These are phyloP conservation scores for Eleusine indica DNA, from an alignment of 176 grass and related monocot species.

Conservation along the genomic window DNA sequence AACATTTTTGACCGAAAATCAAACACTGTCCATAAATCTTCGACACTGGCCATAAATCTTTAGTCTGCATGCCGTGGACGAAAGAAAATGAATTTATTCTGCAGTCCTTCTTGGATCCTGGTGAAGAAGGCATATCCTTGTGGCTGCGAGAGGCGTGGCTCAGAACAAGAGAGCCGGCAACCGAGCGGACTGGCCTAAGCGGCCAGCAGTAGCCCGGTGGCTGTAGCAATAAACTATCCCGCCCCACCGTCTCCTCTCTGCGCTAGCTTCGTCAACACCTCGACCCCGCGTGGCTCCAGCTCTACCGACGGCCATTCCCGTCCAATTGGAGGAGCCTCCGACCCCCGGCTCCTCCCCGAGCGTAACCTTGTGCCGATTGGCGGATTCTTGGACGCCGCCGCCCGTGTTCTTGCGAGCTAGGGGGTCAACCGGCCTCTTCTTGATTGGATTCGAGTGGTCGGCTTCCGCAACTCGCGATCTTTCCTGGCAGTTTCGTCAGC, in stretches of 20 bases:
- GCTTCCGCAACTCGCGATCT: not conserved
- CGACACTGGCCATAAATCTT: not conserved
- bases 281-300: slow-evolving; percentile 1
- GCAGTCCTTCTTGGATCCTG: too few species aligned
- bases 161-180: slow-evolving; percentile 21
- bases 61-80: not conserved
- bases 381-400: not conserved
- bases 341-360: not conserved
- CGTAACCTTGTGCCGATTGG: not conserved
- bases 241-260: not conserved
- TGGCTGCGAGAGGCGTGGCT: not conserved
- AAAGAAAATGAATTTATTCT: not conserved
- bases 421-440: slow-evolving; percentile 1
- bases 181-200: slow-evolving; percentile 12
- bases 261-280: slow-evolving; percentile 47
- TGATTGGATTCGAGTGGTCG: slow-evolving; percentile 40
- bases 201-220: not conserved
- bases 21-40: not conserved
- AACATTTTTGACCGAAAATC: slow-evolving; percentile 12
- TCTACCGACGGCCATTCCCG: slow-evolving; percentile 3
- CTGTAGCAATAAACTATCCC: slow-evolving; percentile 39
- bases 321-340: not conserved
- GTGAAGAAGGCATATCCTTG: slow-evolving; percentile 9
- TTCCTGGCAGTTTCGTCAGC: slow-evolving; percentile 24
- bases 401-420: not conserved